Evolutionary conservation across 2,329 filamentous ascomycete species (phyloP).

Genomic region (Arthrobotrys megalospora): DNA sequence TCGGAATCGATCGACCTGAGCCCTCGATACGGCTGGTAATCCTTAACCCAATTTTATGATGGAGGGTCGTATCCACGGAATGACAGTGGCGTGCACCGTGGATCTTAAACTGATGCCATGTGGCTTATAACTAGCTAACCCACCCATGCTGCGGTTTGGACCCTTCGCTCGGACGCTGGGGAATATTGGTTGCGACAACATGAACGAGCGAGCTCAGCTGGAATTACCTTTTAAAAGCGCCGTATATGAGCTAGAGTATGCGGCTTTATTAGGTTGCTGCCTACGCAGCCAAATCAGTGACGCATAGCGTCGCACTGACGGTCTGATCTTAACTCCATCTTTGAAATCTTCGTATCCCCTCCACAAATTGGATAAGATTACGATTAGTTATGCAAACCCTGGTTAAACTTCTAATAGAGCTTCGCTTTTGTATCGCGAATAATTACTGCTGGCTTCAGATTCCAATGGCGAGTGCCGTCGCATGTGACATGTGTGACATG

Average conservation of each 20-base stretch:
- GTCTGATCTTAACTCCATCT: conserved; percentile 26
- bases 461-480: neutral
- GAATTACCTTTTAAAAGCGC: conserved; percentile 19
- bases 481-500: conserved; percentile 5
- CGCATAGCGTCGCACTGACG: conserved; percentile 43
- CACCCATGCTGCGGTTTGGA: conserved; percentile 42
- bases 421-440: neutral
- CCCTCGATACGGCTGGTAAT: neutral
- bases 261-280: conserved; percentile 8
- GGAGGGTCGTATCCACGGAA: conserved; percentile 25
- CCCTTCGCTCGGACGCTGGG: conserved; percentile 47
- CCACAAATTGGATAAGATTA: conserved; percentile 3
- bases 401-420: neutral
- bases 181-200: conserved; percentile 10
- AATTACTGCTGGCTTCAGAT: conserved; percentile 1
- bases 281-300: conserved; percentile 4
- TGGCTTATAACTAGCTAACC: conserved; percentile 26
- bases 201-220: conserved; percentile 26
- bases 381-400: neutral
- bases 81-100: conserved; percentile 41
- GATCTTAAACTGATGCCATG: conserved; percentile 39
- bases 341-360: neutral
- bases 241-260: conserved; percentile 10
- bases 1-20: conserved; percentile 21
- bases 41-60: conserved; percentile 39